These are phyloP conservation scores for Hypoxylon intermedium DNA, from an alignment of 495 filamentous ascomycete species.

Conservation along the genomic window DNA sequence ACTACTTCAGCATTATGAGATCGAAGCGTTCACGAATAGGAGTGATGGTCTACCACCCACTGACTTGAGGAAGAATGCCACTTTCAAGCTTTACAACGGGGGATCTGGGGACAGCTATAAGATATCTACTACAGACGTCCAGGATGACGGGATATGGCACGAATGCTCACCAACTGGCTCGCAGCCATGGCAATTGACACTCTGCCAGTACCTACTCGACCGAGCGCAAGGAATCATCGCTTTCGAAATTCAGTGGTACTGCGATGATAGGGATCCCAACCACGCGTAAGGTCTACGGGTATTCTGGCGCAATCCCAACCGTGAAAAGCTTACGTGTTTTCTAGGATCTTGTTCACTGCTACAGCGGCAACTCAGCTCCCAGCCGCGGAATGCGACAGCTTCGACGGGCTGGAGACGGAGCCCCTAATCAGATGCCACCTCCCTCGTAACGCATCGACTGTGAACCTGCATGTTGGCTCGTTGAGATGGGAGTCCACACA, in stretches of 20 bases:
- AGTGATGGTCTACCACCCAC: background rate
- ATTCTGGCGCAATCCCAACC: background rate
- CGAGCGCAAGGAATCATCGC: conserved; percentile 9
- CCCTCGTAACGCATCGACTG: background rate
- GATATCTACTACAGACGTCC: conserved; percentile 6
- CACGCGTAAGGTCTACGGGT: conserved; percentile 30
- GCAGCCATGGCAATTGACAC: conserved; percentile 28
- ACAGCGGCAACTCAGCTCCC: conserved; percentile 1
- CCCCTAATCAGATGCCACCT: background rate
- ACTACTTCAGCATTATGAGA: conserved; percentile 25
- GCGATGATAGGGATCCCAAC: conserved; percentile 37
- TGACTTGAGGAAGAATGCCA: conserved; percentile 2
- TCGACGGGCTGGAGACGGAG: background rate
- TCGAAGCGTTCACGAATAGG: conserved; percentile 2
- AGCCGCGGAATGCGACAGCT: background rate
- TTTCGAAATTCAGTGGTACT: conserved; percentile 39
- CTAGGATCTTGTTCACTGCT: conserved; percentile 4
- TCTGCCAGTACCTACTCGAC: conserved; percentile 29
- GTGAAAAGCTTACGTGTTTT: background rate
- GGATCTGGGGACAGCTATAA: conserved; percentile 26
- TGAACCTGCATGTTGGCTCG: background rate
- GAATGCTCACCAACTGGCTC: conserved; percentile 4
- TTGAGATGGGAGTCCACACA: conserved; percentile 11
- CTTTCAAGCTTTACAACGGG: conserved; percentile 30
- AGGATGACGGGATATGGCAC: conserved; percentile 30